Evolutionary conservation across 176 grass and related monocot species (phyloP), one percentile per base, ranked within the genome.

Genomic region (Typha latifolia): DNA sequence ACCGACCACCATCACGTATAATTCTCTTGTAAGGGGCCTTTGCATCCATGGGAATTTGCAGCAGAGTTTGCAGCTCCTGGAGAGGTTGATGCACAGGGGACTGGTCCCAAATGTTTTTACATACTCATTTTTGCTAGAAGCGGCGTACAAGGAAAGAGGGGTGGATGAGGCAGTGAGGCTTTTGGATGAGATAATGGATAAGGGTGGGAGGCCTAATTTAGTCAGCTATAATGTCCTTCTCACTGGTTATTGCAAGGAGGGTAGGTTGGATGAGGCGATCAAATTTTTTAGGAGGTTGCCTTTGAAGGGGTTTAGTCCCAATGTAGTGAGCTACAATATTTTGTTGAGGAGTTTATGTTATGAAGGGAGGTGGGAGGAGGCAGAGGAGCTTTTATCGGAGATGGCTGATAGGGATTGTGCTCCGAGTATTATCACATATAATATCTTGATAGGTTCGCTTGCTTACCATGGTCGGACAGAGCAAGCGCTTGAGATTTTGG

Each of bases 241-340:
- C 48, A 70, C 75, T 51, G 75, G 75, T 16, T 70, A 51, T 14
- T 78, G 66, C 75, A 78, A 78, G 67, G 75, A 78, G 59, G 67
- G 75, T 53, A 49, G 75, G 59, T 34, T 78, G 57, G 67, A 70
- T 23, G 75, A 64, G 16, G 75, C 75, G 9, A 47, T 70, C 3
- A 24, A 14, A 9, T 37, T 78, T 12, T 78, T 78, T 48, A 22
- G 67, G 47, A 11, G 29, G 12, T 16, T 78, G 22, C 75, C 75
- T 13, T 69, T 16, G 2, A 69, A 70, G 14, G 75, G 75, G 3
- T 70, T 70, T 43, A 62, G 16, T 12, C 75, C 75, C 12, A 78
- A 70, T 19, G 75, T 78, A 15, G 67, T 78, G 16, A 78, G 48
- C 75, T 70, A 78, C 15, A 78, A 78, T 16, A 70, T 69, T 37